Evolutionary conservation across 257 asterid genomes (phyloP), one percentile per base, ranked within the genome.

Genomic region (Lithospermum erythrorhizon): DNA sequence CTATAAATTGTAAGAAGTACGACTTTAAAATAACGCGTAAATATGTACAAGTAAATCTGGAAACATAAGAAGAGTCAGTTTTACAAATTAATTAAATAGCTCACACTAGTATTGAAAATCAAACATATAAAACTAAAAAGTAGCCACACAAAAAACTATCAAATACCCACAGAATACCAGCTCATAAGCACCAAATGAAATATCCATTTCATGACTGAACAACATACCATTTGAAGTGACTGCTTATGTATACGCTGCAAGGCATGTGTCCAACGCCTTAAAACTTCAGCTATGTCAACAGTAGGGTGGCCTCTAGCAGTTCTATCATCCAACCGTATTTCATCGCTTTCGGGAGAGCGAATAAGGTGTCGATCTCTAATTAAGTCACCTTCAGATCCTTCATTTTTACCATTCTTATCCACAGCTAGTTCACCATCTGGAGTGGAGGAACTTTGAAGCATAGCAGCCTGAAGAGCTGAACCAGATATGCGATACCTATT

Each of bases 261-360:
- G 72, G 98, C 95, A 78, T 91, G 98, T 6, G 98, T 91, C 98
- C 98, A 91, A 49, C 98, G 89, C 62, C 98, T 76, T 81, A 91
- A 70, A 73, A 91, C 91, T 77, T 91, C 98, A 56, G 98, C 94
- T 68, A 91, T 80, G 72, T 91, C 98, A 73, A 91, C 98, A 70
- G 94, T 84, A 19, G 95, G 87, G 73, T 88, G 96, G 64, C 93
- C 87, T 76, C 93, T 84, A 52, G 74, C 70, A 70, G 69, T 83
- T 77, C 85, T 88, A 57, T 88, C 98, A 73, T 91, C 95, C 54
- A 72, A 62, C 61, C 83, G 82, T 20, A 13, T 58, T 75, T 41
- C 94, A 63, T 87, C 94, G 58, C 72, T 79, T 59, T 77, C 94
- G 57, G 70, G 76, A 54, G 60, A 16, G 62, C 65, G 66, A 61